These are phyloP conservation scores for Rhodamnia rubescens DNA, from an alignment of 345 rosid genomes.

Conservation along the genomic window DNA sequence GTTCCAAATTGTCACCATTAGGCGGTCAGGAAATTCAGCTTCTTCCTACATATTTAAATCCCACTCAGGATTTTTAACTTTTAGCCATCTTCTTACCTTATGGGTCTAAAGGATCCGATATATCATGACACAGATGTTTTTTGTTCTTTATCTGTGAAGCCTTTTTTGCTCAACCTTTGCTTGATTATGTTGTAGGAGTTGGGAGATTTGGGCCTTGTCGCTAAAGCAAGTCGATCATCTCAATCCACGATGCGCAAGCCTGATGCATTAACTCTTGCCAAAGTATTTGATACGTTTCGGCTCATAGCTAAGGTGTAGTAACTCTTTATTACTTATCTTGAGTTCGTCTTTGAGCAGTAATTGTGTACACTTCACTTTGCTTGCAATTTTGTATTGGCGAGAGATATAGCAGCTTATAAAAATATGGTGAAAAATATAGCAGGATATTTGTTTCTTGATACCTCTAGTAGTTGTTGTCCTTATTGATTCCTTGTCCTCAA, in stretches of 20 bases:
- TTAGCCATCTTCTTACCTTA: background rate
- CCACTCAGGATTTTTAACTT: background rate
- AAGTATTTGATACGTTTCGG: slow-evolving; percentile 68
- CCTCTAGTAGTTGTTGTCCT: background rate
- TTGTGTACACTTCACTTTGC: background rate
- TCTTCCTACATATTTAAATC: background rate
- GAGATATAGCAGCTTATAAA: background rate
- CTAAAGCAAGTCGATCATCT: slow-evolving; percentile 84
- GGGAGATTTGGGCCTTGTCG: slow-evolving; percentile 96
- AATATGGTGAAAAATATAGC: background rate
- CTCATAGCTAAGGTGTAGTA: slow-evolving; percentile 73
- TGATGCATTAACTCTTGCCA: slow-evolving; percentile 59
- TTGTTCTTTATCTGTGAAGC: background rate
- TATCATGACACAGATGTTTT: background rate
- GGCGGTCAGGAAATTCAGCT: background rate
- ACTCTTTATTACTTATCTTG: background rate
- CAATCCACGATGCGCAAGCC: slow-evolving; percentile 93
- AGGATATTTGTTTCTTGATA: background rate
- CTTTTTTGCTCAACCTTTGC: background rate
- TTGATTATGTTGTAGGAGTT: slow-evolving; percentile 26
- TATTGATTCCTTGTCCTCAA: background rate
- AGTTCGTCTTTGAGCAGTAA: background rate
- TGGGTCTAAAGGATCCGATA: background rate
- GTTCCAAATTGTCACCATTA: background rate
- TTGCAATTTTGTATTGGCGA: background rate